Conservation (phyloP, 1,284 basidiomycete species). For the Ganoderma resinaceum region DNA sequence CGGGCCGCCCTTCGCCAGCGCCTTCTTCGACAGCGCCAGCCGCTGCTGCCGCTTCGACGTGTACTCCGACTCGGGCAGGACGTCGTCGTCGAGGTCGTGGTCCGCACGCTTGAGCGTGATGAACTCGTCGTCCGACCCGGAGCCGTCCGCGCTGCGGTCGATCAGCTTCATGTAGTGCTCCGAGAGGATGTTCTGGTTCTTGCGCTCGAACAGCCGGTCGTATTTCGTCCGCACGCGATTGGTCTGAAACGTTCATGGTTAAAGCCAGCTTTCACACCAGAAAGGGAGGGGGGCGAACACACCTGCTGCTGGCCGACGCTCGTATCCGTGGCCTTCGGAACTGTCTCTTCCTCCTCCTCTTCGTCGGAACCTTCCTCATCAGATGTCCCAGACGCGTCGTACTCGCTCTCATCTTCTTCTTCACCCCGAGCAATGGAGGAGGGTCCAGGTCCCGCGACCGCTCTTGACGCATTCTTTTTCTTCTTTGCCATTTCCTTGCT, state of each 20-base stretch:
- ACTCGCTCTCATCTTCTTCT: constrained; percentile 40
- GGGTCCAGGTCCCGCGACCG: constrained; percentile 23
- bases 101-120: constrained; percentile 93
- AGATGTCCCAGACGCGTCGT: constrained; percentile 28
- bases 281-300: not conserved
- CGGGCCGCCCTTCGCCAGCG: constrained; percentile 67
- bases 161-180: constrained; percentile 92
- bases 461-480: constrained; percentile 74
- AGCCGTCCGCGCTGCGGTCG: constrained; percentile 57
- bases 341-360: constrained; percentile 26
- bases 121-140: constrained; percentile 82
- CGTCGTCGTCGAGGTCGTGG: constrained; percentile 72
- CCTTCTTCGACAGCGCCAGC: constrained; percentile 82
- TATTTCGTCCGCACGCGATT: constrained; percentile 89
- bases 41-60: constrained; percentile 69
- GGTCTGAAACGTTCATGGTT: constrained; percentile 14
- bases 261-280: not conserved
- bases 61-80: constrained; percentile 48
- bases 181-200: constrained; percentile 94
- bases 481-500: constrained; percentile 76
- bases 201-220: constrained; percentile 97
- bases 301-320: constrained; percentile 21
- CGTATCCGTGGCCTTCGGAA: not conserved
- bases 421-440: constrained; percentile 42
- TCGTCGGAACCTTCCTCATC: constrained; percentile 37